Base-by-base conservation (phyloP, 2,329 filamentous ascomycete species). In the Tolypocladium pustulatum region DNA sequence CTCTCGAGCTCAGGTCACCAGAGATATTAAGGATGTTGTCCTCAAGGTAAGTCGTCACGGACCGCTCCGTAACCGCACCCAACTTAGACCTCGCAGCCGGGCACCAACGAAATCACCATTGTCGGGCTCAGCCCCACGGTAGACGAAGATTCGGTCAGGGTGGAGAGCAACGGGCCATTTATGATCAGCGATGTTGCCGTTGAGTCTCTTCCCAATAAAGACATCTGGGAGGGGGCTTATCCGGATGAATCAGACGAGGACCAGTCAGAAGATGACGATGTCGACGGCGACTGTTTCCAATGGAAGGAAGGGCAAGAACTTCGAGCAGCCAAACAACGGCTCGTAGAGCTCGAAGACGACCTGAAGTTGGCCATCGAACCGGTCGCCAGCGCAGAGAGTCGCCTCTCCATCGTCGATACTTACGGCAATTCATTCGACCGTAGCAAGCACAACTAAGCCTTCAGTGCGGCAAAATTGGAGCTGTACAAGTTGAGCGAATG, bases 111-210 rank as follows among this genome's bases (percentile, higher is more conserved):
- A 64, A 78, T 87, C 60, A 79, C 77, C 25, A 78, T 87, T 59
- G 65, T 77, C 58, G 83, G 82, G 10, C 70, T 86, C 40, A 79
- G 81, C 13, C 79, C 80, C 2, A 78, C 76, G 1, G 75, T 82
- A 25, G 81, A 86, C 63, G 75, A 82, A 61, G 75, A 84, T 62
- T 85, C 82, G 6, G 79, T 87, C 68, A 84, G 82, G 61, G 77
- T 87, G 22, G 82, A 85, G 60, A 81, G 82, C 49, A 78, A 74
- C 56, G 81, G 82, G 12, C 64, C 75, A 2, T 82, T 81, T 41
- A 82, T 52, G 7, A 52, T 86, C 65, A 82, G 68, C 13, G 84
- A 89, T 65, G 85, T 88, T 61, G 76, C 79, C 7, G 77, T 86
- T 49, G 78, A 85, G 59, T 71, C 81, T 4, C 71, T 85, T 12